Conservation (phyloP, 306 rosid species). For the Cicer pinnatifidum region DNA sequence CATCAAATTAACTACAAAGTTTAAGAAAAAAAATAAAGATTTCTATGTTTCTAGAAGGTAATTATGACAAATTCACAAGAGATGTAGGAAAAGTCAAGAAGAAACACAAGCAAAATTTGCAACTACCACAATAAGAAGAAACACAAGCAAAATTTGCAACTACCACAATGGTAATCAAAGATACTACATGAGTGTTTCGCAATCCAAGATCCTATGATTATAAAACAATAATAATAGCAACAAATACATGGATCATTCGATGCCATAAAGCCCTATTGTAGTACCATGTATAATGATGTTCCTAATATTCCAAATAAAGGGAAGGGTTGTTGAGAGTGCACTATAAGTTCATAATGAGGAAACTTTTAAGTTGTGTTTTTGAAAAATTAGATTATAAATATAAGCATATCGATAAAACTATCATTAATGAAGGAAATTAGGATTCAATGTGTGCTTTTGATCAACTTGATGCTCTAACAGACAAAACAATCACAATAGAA, state of each 20-base stretch:
- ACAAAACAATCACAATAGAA: too few species aligned
- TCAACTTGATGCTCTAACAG: neutral
- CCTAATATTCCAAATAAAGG: constrained; percentile 15
- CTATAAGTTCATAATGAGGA: constrained; percentile 1
- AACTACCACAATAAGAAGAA: constrained; percentile 10
- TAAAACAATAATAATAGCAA: neutral
- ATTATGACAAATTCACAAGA: constrained; percentile 8
- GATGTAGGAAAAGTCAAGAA: constrained; percentile 13
- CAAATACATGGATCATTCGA: constrained; percentile 11
- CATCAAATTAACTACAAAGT: neutral
- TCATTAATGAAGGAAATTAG: constrained; percentile 20
- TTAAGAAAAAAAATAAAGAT: constrained; percentile 2
- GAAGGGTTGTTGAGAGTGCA: constrained; percentile 5
- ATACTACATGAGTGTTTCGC: neutral
- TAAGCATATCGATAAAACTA: constrained; percentile 8
- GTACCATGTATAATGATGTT: neutral
- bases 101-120: neutral
- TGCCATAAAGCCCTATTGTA: neutral
- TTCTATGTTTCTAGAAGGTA: constrained; percentile 1
- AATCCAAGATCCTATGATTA: constrained; percentile 9
- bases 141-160: neutral
- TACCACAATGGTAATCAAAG: neutral
- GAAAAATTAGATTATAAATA: constrained; percentile 8
- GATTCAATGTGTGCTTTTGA: constrained; percentile 13
- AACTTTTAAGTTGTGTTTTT: neutral